Percentiles rank a stretch among this genome's conserved stretches.
Conservation (phyloP, 768 basidiomycete species). For the Artomyces pyxidatus region DNA sequence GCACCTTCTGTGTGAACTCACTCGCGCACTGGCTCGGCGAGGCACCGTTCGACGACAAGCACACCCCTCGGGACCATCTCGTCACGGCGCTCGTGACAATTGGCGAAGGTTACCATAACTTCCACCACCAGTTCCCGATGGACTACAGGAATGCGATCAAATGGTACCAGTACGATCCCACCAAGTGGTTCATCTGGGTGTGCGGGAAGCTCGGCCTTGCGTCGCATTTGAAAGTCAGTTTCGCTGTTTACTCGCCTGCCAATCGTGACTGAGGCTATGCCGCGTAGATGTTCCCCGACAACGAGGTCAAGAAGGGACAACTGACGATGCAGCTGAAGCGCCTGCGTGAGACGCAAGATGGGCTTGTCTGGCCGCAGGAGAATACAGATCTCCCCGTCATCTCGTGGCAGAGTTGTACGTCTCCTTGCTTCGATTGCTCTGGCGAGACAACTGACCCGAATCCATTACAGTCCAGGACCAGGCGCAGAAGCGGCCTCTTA, state of each 20-base stretch:
- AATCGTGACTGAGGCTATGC: not conserved
- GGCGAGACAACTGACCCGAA: slow-evolving; percentile 3
- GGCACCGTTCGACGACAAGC: slow-evolving; percentile 90
- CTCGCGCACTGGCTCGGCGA: slow-evolving; percentile 96
- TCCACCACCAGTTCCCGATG: slow-evolving; percentile 97
- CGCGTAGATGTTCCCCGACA: slow-evolving; percentile 48
- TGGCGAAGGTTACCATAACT: slow-evolving; percentile 97
- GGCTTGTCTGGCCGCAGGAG: slow-evolving; percentile 72
- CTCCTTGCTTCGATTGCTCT: not conserved
- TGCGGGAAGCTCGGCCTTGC: slow-evolving; percentile 51
- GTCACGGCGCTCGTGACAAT: slow-evolving; percentile 86
- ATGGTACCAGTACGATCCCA: slow-evolving; percentile 91
- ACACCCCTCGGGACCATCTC: slow-evolving; percentile 84
- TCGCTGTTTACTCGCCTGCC: not conserved
- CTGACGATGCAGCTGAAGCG: slow-evolving; percentile 92
- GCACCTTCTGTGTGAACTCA: slow-evolving; percentile 95
- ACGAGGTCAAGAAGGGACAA: slow-evolving; percentile 78
- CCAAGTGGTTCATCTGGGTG: slow-evolving; percentile 83
- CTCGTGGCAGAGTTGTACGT: slow-evolving; percentile 79
- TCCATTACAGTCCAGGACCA: slow-evolving; percentile 62
- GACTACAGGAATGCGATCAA: slow-evolving; percentile 95
- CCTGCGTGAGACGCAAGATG: slow-evolving; percentile 69
- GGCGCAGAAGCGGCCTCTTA: slow-evolving; percentile 66
- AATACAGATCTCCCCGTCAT: slow-evolving; percentile 72
- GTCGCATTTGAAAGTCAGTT: slow-evolving; percentile 44